Base-by-base conservation (phyloP, 495 filamentous ascomycete species). In the Durotheca rogersii region DNA sequence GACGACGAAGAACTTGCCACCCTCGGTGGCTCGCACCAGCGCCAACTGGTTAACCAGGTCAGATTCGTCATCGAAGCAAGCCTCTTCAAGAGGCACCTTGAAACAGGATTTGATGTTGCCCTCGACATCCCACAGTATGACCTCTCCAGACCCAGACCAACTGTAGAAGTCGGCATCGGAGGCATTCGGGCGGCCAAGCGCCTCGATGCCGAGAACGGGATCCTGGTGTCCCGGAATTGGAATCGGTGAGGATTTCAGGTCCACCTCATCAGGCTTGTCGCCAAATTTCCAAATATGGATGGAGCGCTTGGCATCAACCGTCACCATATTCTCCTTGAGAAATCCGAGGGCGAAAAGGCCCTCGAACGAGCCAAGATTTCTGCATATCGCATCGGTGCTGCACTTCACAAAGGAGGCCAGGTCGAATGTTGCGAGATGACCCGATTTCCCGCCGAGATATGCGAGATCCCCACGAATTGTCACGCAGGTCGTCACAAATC, bases 41-140 rank as follows among this genome's bases (percentile, higher is more conserved):
- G 82, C 87, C 45, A 96, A 69, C 54, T 95, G 89, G 56, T 98
- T 97, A 12, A 73, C 53, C 7, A 74, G 53, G 15, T 83, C 82
- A 12, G 65, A 33, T 17, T 85, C 83, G 44, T 81, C 77, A 20
- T 76, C 72, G 6, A 68, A 62, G 9, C 70, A 72, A 14, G 74
- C 52, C 59, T 90, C 83, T 33, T 93, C 87, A 4, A 96, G 66
- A 21, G 81, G 73, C 21, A 94, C 77, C 9, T 77, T 65, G 42
- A 86, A 74, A n/a, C 81, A 78, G 16, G 73, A 74, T 38, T 72
- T 79, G 47, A 85, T 82, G 33, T 76, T 74, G 30, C 93, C 94
- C 10, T 86, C 78, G 6, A 80, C 66, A 57, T 82, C 75, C 93
- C 94, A 98, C 59, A 93, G 83, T 25, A 87, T 78, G 30, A 96